These are phyloP conservation scores for Metschnikowia sp. DNA, from an alignment of 805 yeast genomes.

Conservation along the genomic window DNA sequence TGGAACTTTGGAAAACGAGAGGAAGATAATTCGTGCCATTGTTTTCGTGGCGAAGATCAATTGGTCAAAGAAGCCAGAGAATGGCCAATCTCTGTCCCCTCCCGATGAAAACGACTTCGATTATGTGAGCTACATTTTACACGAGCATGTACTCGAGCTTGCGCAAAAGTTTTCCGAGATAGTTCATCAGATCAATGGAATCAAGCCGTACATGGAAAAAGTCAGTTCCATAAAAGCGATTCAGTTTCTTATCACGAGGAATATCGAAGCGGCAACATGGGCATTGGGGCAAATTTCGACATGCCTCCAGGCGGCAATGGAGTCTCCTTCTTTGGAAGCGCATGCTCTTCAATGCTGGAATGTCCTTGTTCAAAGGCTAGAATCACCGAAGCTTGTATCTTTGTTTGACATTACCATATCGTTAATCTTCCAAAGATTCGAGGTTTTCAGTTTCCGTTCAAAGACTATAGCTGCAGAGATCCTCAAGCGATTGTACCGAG, in stretches of 20 bases:
- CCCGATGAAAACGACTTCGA: conserved; percentile 20
- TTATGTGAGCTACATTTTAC: conserved; percentile 33
- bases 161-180: conserved; percentile 77
- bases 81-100: background rate
- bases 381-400: conserved; percentile 54
- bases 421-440: conserved; percentile 67
- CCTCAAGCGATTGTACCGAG: conserved; percentile 35
- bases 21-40: conserved; percentile 42
- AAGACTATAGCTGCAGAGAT: conserved; percentile 51
- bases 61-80: conserved; percentile 15
- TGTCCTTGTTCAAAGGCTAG: conserved; percentile 54
- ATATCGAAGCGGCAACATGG: conserved; percentile 49
- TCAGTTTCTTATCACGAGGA: conserved; percentile 55
- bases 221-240: conserved; percentile 71
- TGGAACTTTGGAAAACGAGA: conserved; percentile 27
- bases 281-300: conserved; percentile 84
- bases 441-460: conserved; percentile 45
- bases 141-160: conserved; percentile 64
- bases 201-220: conserved; percentile 69
- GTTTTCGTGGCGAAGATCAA: conserved; percentile 33
- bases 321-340: conserved; percentile 54
- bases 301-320: conserved; percentile 77
- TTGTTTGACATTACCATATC: conserved; percentile 74
- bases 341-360: conserved; percentile 69
- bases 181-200: conserved; percentile 69